Evolutionary conservation across 2,329 filamentous ascomycete species (phyloP).

Genomic region (Microascus cirrosus): DNA sequence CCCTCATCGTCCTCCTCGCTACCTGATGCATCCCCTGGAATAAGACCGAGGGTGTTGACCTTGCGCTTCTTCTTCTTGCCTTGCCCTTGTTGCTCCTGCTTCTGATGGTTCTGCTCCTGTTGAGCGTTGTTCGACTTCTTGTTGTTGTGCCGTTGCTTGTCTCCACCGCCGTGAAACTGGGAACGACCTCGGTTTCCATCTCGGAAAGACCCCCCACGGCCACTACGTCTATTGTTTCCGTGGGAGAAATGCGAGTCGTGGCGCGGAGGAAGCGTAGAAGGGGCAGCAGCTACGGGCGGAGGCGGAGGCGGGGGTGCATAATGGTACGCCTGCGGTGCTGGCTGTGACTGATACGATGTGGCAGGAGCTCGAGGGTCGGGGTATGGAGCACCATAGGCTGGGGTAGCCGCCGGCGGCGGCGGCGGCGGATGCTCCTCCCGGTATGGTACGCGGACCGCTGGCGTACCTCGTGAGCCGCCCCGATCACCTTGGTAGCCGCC

Average conservation of each 20-base stretch:
- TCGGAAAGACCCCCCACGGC: constrained; percentile 22
- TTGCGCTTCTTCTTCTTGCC: constrained; percentile 62
- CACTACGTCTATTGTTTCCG: constrained; percentile 20
- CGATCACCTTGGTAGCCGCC: constrained; percentile 32
- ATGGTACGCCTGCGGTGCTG: constrained; percentile 14
- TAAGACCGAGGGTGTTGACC: constrained; percentile 61
- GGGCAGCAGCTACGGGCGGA: constrained; percentile 14
- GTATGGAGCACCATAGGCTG: neutral
- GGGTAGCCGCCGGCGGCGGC: neutral
- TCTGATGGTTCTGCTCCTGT: constrained; percentile 13
- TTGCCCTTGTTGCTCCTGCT: neutral
- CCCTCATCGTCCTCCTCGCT: constrained; percentile 58
- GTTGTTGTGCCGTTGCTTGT: constrained; percentile 9
- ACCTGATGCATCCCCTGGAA: constrained; percentile 52
- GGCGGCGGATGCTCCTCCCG: constrained; percentile 1
- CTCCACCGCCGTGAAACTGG: constrained; percentile 32
- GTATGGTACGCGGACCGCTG: neutral
- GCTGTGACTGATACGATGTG: neutral
- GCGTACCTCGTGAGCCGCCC: constrained; percentile 16
- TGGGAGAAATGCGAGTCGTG: constrained; percentile 19
- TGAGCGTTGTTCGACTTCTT: constrained; percentile 10
- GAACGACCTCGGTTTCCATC: constrained; percentile 32
- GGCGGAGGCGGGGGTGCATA: constrained; percentile 28
- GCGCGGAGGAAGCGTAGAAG: constrained; percentile 10
- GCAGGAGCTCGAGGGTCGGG: constrained; percentile 1